These are phyloP conservation scores for Geotrichum armillariae DNA, from an alignment of 1,139 yeast species.

Conservation along the genomic window DNA sequence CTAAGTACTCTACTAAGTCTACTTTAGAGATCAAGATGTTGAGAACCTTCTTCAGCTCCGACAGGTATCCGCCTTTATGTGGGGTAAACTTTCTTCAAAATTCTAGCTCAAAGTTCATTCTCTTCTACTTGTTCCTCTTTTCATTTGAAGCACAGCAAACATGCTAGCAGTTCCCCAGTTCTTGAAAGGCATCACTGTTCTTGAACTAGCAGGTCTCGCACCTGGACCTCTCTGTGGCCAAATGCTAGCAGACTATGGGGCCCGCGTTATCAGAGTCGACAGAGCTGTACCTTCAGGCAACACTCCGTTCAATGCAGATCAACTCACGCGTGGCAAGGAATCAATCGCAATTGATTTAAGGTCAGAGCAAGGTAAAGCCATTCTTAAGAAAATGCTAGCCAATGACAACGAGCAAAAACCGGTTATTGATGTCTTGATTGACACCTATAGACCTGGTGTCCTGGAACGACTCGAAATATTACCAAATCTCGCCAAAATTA, in stretches of 20 bases:
- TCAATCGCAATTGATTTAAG: conserved; percentile 37
- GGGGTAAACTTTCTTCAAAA: no score
- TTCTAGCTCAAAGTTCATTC: no score
- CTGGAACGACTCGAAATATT: conserved; percentile 36
- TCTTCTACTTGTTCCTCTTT: no score
- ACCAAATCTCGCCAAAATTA: conserved; percentile 21
- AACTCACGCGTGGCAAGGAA: conserved; percentile 39
- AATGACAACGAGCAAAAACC: conserved; percentile 13
- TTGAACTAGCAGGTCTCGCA: conserved; percentile 30
- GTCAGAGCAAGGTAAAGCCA: conserved; percentile 28
- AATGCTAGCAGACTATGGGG: conserved; percentile 40
- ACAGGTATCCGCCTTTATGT: no score
- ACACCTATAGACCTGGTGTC: conserved; percentile 39
- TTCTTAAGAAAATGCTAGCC: conserved; percentile 29
- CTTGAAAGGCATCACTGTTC: conserved; percentile 20
- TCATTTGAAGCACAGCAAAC: no score
- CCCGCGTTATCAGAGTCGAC: conserved; percentile 38
- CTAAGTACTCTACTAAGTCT: no score
- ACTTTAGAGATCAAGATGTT: no score
- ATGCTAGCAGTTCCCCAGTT: conserved; percentile 1
- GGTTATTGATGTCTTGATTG: conserved; percentile 38
- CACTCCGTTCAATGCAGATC: conserved; percentile 31
- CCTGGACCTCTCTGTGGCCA: conserved; percentile 31
- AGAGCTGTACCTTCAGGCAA: conserved; percentile 15
- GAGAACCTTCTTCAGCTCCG: no score